These are phyloP conservation scores for Colletotrichum cordylinicola DNA, from an alignment of 2,329 filamentous ascomycete species.

Conservation along the genomic window DNA sequence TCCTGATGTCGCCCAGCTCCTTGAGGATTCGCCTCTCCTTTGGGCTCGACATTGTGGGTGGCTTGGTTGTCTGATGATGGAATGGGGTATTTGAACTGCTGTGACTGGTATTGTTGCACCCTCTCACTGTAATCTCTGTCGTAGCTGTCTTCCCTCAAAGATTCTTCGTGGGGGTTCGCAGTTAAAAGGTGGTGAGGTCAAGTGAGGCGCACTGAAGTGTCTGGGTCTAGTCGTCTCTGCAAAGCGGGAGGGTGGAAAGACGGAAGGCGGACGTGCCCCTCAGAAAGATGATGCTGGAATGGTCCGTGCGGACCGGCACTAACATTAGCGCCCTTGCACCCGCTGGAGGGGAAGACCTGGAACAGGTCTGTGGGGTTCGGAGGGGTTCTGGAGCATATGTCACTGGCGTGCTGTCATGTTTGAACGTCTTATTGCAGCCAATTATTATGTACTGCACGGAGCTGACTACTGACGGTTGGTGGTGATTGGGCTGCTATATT, in stretches of 20 bases:
- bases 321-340: conserved; percentile 7
- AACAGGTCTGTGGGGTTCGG: neutral
- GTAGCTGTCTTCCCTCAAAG: neutral
- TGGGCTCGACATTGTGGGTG: conserved; percentile 50
- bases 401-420: neutral
- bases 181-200: neutral
- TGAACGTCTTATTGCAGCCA: neutral
- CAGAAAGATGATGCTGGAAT: conserved; percentile 15
- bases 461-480: neutral
- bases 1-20: conserved; percentile 77
- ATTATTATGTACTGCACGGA: neutral
- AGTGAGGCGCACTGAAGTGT: neutral
- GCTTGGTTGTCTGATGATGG: neutral
- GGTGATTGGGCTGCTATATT: neutral
- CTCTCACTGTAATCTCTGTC: neutral
- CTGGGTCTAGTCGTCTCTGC: neutral
- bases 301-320: conserved; percentile 10
- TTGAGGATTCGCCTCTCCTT: conserved; percentile 71
- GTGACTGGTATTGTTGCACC: neutral
- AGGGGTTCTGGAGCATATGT: neutral
- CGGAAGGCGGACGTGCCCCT: conserved; percentile 1
- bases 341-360: neutral
- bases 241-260: neutral
- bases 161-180: neutral
- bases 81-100: neutral